phyloP scores from a whole-genome alignment of 1,284 basidiomycete species.

The Marasmius fiardii region DNA sequence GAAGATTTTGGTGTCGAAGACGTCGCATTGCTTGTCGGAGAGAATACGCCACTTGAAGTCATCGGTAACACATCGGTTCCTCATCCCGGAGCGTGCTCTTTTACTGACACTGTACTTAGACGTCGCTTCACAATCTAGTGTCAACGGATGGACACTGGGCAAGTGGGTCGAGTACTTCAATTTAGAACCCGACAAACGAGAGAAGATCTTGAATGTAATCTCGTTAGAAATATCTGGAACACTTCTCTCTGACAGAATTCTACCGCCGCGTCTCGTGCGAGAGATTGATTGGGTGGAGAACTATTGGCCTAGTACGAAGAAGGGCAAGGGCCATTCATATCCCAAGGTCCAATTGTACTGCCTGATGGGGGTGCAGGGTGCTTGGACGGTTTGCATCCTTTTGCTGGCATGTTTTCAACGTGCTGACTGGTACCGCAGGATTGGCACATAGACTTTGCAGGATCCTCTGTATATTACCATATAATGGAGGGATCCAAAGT shows the following conservation, averaged over 20 bases:
- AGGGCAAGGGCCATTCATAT: conserved; percentile 72
- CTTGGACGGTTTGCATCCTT: conserved; percentile 77
- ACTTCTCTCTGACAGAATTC: conserved; percentile 68
- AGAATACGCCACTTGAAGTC: conserved; percentile 79
- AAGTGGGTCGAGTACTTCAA: conserved; percentile 91
- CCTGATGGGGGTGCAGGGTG: conserved; percentile 83
- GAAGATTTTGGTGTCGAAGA: conserved; percentile 69
- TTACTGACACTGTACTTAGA: conserved; percentile 40
- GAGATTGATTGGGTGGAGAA: conserved; percentile 97
- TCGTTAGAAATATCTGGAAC: conserved; percentile 84
- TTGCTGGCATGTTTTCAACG: neutral
- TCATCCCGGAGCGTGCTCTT: neutral
- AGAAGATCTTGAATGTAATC: conserved; percentile 90
- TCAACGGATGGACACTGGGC: conserved; percentile 82
- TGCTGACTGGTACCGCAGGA: conserved; percentile 48
- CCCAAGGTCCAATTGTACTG: conserved; percentile 97
- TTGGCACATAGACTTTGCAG: conserved; percentile 97
- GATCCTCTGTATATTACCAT: conserved; percentile 93
- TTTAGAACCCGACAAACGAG: conserved; percentile 58
- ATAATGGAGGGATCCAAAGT: conserved; percentile 83
- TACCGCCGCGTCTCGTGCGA: conserved; percentile 82
- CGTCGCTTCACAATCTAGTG: conserved; percentile 78
- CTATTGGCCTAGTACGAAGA: conserved; percentile 81
- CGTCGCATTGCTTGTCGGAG: conserved; percentile 78
- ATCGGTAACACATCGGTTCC: conserved; percentile 67